phyloP scores from a whole-genome alignment of 768 basidiomycete species.

The Lactifluus piperatus region DNA sequence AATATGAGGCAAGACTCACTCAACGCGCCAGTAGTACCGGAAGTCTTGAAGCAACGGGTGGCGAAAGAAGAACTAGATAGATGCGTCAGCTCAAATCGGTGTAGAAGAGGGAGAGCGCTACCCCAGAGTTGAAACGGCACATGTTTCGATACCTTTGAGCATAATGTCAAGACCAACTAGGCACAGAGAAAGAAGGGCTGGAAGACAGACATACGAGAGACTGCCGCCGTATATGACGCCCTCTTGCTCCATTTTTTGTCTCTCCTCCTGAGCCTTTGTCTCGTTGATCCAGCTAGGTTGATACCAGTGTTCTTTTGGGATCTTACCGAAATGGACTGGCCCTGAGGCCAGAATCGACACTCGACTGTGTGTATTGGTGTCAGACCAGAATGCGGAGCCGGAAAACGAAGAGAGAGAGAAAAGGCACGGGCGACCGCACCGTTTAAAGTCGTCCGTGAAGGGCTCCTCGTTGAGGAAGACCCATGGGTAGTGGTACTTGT shows the following conservation, averaged over 20 bases:
- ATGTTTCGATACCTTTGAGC: slow-evolving; percentile 38
- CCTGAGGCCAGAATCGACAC: slow-evolving; percentile 27
- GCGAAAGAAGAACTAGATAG: slow-evolving; percentile 64
- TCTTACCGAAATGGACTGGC: slow-evolving; percentile 32
- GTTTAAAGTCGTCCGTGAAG: slow-evolving; percentile 68
- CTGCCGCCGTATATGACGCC: slow-evolving; percentile 31
- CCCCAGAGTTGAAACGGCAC: slow-evolving; percentile 46
- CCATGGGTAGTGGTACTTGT: slow-evolving; percentile 71
- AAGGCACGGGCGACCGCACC: slow-evolving; percentile 31
- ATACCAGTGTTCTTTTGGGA: slow-evolving; percentile 38
- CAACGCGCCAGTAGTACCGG: slow-evolving; percentile 87
- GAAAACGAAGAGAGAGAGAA: neutral
- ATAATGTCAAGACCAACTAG: neutral
- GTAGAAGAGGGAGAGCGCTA: neutral
- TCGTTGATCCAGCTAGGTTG: slow-evolving; percentile 47
- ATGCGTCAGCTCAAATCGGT: neutral
- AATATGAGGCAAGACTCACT: slow-evolving; percentile 38
- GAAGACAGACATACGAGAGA: slow-evolving; percentile 20
- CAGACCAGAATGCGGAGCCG: neutral
- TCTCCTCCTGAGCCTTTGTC: slow-evolving; percentile 33
- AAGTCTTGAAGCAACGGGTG: slow-evolving; percentile 70
- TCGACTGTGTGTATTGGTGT: slow-evolving; percentile 22
- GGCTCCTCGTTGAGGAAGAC: slow-evolving; percentile 83
- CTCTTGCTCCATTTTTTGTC: slow-evolving; percentile 34
- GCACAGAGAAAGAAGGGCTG: neutral